Evolutionary conservation across 768 basidiomycete species (phyloP).

Genomic region (Lepiota venenata): DNA sequence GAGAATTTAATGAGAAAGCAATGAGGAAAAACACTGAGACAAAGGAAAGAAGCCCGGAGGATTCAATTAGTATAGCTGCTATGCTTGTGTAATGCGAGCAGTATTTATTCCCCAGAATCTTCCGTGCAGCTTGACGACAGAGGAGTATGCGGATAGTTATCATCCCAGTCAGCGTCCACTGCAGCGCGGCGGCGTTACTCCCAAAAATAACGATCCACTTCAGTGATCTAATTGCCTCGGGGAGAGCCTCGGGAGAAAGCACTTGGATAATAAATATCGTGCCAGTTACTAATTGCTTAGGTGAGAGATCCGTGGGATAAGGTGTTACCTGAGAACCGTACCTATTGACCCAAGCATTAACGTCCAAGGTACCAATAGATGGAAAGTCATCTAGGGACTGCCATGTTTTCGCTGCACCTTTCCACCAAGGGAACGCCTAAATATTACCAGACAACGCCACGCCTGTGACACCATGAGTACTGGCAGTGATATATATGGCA

Average conservation of each 20-base stretch:
- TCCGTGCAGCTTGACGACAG: neutral
- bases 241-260: neutral
- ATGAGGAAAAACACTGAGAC: neutral
- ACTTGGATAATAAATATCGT: neutral
- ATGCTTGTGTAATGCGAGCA: neutral
- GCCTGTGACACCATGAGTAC: neutral
- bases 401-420: neutral
- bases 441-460: neutral
- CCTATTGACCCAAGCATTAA: neutral
- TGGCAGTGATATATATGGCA: too few species aligned
- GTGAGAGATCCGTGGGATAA: neutral
- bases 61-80: slow-evolving; percentile 1
- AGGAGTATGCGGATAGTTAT: neutral
- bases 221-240: neutral
- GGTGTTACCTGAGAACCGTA: neutral
- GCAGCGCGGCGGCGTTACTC: neutral
- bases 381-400: neutral
- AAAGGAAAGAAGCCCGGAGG: neutral
- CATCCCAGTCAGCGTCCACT: slow-evolving; percentile 3
- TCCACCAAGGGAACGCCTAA: neutral
- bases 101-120: neutral
- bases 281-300: neutral
- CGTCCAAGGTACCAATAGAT: neutral
- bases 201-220: neutral
- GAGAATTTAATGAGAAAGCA: neutral